These are phyloP conservation scores for Cucurbita maxima DNA, from an alignment of 306 rosid species.

Conservation along the genomic window DNA sequence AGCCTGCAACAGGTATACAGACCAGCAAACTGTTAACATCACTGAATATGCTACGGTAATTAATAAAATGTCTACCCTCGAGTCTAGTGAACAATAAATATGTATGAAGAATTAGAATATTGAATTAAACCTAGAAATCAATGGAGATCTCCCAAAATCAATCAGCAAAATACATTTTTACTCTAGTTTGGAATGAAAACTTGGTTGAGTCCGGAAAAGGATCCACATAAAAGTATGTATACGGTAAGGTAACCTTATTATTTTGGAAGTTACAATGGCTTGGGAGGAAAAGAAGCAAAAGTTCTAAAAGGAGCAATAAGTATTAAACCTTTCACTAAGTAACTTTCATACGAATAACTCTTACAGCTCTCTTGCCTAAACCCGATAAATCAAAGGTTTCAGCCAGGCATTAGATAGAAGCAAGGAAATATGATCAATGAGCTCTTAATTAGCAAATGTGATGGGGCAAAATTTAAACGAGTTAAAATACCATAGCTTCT, in stretches of 20 bases:
- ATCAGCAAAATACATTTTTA: not conserved
- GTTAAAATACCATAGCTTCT: conserved; percentile 76
- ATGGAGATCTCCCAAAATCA: not conserved
- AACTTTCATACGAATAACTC: not conserved
- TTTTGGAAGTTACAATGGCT: not conserved
- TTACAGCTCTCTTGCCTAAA: not conserved
- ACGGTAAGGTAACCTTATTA: not conserved
- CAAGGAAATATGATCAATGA: not conserved
- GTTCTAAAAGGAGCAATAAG: not conserved
- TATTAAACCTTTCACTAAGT: not conserved
- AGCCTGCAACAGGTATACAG: conserved; percentile 18
- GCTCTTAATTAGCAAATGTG: not conserved
- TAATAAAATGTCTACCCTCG: not conserved
- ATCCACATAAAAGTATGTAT: not conserved
- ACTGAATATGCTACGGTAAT: not conserved
- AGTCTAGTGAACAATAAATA: not conserved
- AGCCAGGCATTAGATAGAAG: not conserved
- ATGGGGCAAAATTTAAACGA: not conserved
- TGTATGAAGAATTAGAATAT: not conserved
- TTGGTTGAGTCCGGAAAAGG: too few relatives aligned
- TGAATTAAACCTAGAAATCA: not conserved
- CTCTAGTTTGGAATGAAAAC: not conserved
- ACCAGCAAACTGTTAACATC: conserved; percentile 1
- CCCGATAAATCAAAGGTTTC: not conserved
- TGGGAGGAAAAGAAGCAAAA: not conserved